Base-by-base conservation (phyloP, 1,284 basidiomycete genomes). In the Cryptococcus sp. region DNA sequence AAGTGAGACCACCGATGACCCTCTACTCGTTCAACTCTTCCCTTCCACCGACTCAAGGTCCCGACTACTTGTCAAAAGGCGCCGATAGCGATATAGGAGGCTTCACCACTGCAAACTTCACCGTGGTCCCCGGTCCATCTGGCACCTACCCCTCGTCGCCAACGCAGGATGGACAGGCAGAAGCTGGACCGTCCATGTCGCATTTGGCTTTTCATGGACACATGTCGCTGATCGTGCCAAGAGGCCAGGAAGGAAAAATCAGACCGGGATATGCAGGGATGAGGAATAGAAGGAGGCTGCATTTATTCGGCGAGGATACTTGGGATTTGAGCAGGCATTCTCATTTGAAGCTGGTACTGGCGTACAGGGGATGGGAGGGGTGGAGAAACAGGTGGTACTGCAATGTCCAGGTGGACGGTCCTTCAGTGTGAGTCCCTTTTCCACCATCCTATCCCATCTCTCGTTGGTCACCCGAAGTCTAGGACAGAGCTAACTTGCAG, bases 371-470 rank as follows among this genome's bases (percentile, higher is more conserved):
- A 1, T 65, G 58, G 58, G 68, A 72, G 39, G 61, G 57, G 18
- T 72, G 69, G 69, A 65, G 69, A 58, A 69, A 62, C 47, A 58
- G 73, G 60, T 69, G 74, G 74, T 76, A 75, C 42, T 66, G 75
- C 39, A 78, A 78, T 54, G 60, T 78, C 10, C 76, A 77, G 58
- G 76, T 75, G 10, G 77, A 77, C 42, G 75, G 75, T 0, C 74
- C 75, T 4, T 71, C 76, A 14, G 65, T 68, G 56, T 71, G 43
- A 61, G 65, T 42, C 6, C 14, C 33, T 3, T 6, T 22, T 5
- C 21, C 32, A 19, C 25, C 16, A 9, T 36, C 14, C n/a, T n/a
- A 7, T 7, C 35, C 14, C 19, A 36, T 21, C 14, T 6, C 35
- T 7, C 16, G 31, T 32, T 32, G 31, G 31, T 10, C 31, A 32